Evolutionary conservation across 2,329 filamentous ascomycete species (phyloP).

Genomic region (Kalaharituber pfeilii): DNA sequence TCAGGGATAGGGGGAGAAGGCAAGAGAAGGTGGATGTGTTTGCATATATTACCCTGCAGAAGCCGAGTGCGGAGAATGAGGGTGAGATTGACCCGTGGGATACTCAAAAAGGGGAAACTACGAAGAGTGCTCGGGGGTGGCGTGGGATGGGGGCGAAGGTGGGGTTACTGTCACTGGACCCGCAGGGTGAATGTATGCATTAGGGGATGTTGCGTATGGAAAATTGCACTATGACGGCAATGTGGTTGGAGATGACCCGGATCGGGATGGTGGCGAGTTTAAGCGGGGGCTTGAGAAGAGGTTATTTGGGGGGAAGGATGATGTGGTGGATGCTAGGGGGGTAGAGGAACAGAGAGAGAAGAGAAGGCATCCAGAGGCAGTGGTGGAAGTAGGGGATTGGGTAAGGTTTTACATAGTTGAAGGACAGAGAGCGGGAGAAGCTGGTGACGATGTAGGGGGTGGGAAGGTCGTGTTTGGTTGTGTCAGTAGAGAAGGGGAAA

Average conservation of each 20-base stretch:
- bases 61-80: background rate
- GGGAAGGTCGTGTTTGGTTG: background rate
- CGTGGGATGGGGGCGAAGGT: conserved; percentile 76
- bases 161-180: conserved; percentile 61
- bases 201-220: background rate
- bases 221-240: background rate
- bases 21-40: conserved; percentile 13
- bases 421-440: background rate
- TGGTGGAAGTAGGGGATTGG: background rate
- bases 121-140: conserved; percentile 37
- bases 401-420: background rate
- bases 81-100: background rate
- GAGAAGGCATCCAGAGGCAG: background rate
- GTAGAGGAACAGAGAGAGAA: too few species aligned
- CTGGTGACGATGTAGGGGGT: background rate
- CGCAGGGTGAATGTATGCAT: conserved; percentile 31
- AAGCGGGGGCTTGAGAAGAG: conserved; percentile 13
- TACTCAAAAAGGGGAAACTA: background rate
- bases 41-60: conserved; percentile 9
- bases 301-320: conserved; percentile 10
- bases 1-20: conserved; percentile 28
- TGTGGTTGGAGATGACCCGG: too few species aligned
- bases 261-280: conserved; percentile 11
- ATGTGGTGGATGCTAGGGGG: conserved; percentile 2
- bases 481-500: conserved; percentile 7